Base-by-base conservation (phyloP, 305 asterid genomes). In the Fraxinus greggii region DNA sequence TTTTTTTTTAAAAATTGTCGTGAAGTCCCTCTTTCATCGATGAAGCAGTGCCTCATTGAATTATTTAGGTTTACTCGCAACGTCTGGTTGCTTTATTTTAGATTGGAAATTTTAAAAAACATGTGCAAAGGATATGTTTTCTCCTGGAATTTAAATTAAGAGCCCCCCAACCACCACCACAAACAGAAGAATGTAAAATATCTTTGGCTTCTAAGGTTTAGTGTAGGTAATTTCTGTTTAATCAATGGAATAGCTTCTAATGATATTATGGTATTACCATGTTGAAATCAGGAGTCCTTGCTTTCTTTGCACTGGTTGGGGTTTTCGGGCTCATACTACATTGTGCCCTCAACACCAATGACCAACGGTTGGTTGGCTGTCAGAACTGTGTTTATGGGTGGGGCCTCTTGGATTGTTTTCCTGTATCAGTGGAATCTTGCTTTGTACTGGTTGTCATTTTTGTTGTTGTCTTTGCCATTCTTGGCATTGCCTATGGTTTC, bases 401-500 rank as follows among this genome's bases (percentile, higher is more conserved):
- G 90, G 93, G 92, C 75, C 85, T 88, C 65, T 84, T 87, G 89
- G 92, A 90, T 84, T 87, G 90, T 79, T 89, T 90, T 67, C 91
- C 92, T 21, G 90, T 88, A 70, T 89, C 93, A 17, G 77, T 89
- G 90, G 93, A 87, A 87, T 88, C 93, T 29, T 90, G 93, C 82
- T 85, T 89, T 65, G 87, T 85, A 9, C 81, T 90, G 45, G 84
- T 86, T 29, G 79, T 90, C 78, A 85, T 90, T 61, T 88, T 87
- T 78, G 86, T 90, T 23, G 88, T 89, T 45, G 82, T 90, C 84
- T 88, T 90, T 88, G 90, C 90, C 80, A 88, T 90, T 73, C 87
- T 90, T 80, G 94, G 94, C 72, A 85, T 90, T 72, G 94, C 91
- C 13, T 90, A 89, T 84, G 89, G 94, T 38, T 88, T 89, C 76